These are phyloP conservation scores for Sphaerulina musiva DNA, from an alignment of 2,329 filamentous ascomycete genomes.

Conservation along the genomic window DNA sequence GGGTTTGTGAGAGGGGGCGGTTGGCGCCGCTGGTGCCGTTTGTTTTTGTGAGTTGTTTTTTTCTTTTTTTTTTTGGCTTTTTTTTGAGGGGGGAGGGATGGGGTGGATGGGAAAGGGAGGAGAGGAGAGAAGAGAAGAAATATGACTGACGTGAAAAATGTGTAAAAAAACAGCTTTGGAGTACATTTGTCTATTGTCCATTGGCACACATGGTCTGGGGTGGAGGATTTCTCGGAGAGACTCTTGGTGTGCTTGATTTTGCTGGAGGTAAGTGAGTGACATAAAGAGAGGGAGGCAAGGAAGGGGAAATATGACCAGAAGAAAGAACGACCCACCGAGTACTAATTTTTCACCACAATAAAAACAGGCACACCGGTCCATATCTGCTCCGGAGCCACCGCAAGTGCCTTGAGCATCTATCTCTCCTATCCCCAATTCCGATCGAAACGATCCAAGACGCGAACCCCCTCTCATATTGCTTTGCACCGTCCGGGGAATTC, in stretches of 20 bases:
- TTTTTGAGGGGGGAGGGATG: no score
- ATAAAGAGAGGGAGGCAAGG: no score
- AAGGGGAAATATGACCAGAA: not conserved
- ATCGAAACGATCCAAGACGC: slow-evolving; percentile 39
- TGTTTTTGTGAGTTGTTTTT: slow-evolving; percentile 34
- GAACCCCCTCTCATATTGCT: slow-evolving; percentile 44
- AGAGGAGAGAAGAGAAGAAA: not conserved
- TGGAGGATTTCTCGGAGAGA: slow-evolving; percentile 39
- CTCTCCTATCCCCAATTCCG: slow-evolving; percentile 47
- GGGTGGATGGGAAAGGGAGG: no score
- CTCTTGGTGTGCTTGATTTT: slow-evolving; percentile 43
- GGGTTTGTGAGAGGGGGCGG: slow-evolving; percentile 44
- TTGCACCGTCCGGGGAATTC: slow-evolving; percentile 46
- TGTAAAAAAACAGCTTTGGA: slow-evolving; percentile 35
- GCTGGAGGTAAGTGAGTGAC: slow-evolving; percentile 33
- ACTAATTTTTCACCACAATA: no score
- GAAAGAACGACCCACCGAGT: not conserved
- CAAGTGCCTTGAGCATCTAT: slow-evolving; percentile 42
- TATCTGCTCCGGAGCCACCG: slow-evolving; percentile 42
- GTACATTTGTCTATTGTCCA: slow-evolving; percentile 45
- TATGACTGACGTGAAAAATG: not conserved
- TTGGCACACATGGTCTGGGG: slow-evolving; percentile 48
- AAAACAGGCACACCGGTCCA: slow-evolving; percentile 37
- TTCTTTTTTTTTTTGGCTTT: no score
- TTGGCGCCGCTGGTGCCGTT: slow-evolving; percentile 45